phyloP scores from a whole-genome alignment of 129 eudicot genomes.

The sunflower (Helianthus annuus) region HanXRQr2.0-SUNRISE NC_035449.2:188425773-188426272 shows the following conservation, averaged over 20 bases:
- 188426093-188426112: constrained; percentile 56
- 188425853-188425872: background rate
- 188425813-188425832: background rate
- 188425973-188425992: too few relatives aligned
- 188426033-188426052: too few relatives aligned
- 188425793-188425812: background rate
- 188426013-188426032: too few relatives aligned
- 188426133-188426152: constrained; percentile 40
- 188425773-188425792: constrained; percentile 72
- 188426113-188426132: constrained; percentile 48
- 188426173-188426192: constrained; percentile 35
- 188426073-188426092: constrained; percentile 62
- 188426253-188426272: constrained; percentile 48
- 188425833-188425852: background rate
- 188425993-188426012: too few relatives aligned
- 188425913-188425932: background rate
- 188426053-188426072: background rate
- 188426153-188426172: constrained; percentile 43
- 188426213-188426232: constrained; percentile 38
- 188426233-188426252: constrained; percentile 36
- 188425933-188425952: background rate
- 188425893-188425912: background rate
- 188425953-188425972: too few relatives aligned
- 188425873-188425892: background rate
- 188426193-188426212: constrained; percentile 38